Evolutionary conservation across 495 filamentous ascomycete genomes (phyloP).

Genomic region (Aspergillus indologenus): DNA sequence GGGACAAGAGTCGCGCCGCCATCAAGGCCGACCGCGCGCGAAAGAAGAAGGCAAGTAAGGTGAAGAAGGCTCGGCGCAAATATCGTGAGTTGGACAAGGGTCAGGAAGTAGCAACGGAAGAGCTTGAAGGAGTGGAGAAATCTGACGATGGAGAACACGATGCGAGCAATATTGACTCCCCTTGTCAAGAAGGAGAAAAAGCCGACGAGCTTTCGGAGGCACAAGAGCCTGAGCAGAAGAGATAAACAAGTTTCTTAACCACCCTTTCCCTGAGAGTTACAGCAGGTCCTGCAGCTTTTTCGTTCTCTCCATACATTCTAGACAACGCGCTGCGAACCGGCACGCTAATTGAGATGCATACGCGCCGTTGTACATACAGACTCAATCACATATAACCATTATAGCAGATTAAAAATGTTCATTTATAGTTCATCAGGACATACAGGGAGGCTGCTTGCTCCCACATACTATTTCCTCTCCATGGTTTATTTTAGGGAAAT

Average conservation of each 20-base stretch:
- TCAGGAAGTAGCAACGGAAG: slow-evolving; percentile 43
- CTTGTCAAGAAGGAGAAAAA: background rate
- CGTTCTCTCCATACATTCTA: too few relatives aligned
- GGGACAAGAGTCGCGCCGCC: slow-evolving; percentile 54
- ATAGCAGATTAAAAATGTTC: background rate
- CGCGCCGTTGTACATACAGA: background rate
- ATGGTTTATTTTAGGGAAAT: background rate
- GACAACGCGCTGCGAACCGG: too few relatives aligned
- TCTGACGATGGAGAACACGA: slow-evolving; percentile 24
- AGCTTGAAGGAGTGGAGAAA: slow-evolving; percentile 44
- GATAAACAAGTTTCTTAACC: background rate
- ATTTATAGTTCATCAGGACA: slow-evolving; percentile 6
- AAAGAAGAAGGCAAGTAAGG: slow-evolving; percentile 63
- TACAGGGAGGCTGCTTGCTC: background rate
- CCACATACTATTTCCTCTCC: background rate
- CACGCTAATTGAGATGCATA: background rate
- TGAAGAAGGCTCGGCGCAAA: slow-evolving; percentile 66
- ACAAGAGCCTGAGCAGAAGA: background rate
- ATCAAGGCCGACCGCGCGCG: slow-evolving; percentile 52
- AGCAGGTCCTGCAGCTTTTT: background rate
- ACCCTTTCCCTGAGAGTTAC: background rate
- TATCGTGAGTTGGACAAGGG: slow-evolving; percentile 50
- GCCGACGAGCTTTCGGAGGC: background rate
- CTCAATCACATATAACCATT: background rate
- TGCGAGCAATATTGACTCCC: background rate